Evolutionary conservation across 352 stramenopile genomes (phyloP).

Genomic region (Globisporangium paroecandrum): DNA sequence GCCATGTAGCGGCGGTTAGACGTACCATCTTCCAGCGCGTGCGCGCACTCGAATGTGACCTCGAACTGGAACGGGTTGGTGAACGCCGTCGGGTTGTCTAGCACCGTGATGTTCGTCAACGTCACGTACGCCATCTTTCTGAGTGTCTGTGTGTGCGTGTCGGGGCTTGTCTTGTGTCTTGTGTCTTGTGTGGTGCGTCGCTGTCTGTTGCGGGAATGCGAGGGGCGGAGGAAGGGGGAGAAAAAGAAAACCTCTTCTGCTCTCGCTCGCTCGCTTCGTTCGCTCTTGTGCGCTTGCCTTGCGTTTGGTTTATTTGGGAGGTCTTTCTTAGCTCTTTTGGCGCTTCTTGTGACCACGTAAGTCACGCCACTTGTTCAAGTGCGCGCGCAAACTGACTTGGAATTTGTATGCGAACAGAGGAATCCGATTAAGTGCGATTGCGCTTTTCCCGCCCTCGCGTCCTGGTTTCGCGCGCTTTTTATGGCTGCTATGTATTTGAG

Average conservation of each 20-base stretch:
- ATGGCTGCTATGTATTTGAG: background rate
- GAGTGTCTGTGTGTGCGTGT: background rate
- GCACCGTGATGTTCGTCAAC: constrained; percentile 93
- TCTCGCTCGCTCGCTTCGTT: background rate
- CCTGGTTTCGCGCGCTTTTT: constrained; percentile 12
- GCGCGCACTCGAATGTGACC: constrained; percentile 99
- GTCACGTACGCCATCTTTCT: constrained; percentile 81
- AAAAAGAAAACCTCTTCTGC: background rate
- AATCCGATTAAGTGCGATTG: constrained; percentile 7
- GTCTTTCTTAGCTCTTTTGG: background rate
- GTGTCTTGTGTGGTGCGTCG: background rate
- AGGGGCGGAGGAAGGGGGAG: background rate
- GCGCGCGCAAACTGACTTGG: constrained; percentile 2
- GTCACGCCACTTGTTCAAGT: constrained; percentile 1
- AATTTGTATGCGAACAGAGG: background rate
- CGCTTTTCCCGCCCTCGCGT: background rate
- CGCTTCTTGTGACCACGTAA: background rate
- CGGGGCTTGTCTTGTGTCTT: background rate
- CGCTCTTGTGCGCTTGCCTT: background rate
- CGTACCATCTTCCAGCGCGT: constrained; percentile 92
- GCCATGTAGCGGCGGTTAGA: constrained; percentile 8
- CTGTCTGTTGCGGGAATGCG: background rate
- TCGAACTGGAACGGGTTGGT: constrained; percentile 99
- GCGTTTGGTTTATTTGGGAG: background rate
- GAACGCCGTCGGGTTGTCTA: constrained; percentile 98